Conservation (phyloP, 345 rosid species). For the Citrus sinensis region DNA sequence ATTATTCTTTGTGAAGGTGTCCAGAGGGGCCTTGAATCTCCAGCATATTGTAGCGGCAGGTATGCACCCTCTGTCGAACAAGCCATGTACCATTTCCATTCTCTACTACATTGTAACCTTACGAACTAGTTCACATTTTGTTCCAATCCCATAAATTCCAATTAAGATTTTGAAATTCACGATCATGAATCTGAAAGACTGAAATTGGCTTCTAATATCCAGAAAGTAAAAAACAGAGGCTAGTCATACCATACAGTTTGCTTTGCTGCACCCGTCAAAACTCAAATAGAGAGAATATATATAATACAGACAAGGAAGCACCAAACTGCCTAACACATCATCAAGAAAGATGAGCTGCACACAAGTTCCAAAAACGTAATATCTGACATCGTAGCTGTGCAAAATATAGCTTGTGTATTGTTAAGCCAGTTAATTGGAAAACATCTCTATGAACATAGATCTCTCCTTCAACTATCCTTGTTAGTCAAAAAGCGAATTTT, state of each 20-base stretch:
- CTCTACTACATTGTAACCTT: slow-evolving; percentile 47
- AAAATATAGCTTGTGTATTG: neutral
- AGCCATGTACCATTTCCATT: slow-evolving; percentile 76
- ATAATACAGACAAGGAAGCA: too few species aligned
- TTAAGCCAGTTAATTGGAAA: neutral
- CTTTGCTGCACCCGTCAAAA: too few species aligned
- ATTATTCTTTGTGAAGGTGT: slow-evolving; percentile 67
- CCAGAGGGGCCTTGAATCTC: slow-evolving; percentile 73
- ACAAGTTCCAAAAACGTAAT: too few species aligned
- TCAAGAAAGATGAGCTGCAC: too few species aligned
- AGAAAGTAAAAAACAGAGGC: too few species aligned
- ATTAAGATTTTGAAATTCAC: too few species aligned
- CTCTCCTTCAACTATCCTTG: neutral
- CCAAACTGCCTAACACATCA: too few species aligned
- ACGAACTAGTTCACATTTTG: neutral
- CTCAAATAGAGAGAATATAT: too few species aligned
- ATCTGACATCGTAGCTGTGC: neutral
- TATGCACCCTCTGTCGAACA: slow-evolving; percentile 70
- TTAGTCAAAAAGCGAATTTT: neutral
- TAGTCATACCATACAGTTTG: too few species aligned
- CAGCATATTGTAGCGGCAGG: slow-evolving; percentile 62
- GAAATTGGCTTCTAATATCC: too few species aligned
- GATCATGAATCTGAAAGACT: too few species aligned
- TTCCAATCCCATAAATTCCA: too few species aligned
- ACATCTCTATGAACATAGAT: neutral